Evolutionary conservation across 805 yeast species (phyloP).

Genomic region (Wickerhamiella kazuoi): DNA sequence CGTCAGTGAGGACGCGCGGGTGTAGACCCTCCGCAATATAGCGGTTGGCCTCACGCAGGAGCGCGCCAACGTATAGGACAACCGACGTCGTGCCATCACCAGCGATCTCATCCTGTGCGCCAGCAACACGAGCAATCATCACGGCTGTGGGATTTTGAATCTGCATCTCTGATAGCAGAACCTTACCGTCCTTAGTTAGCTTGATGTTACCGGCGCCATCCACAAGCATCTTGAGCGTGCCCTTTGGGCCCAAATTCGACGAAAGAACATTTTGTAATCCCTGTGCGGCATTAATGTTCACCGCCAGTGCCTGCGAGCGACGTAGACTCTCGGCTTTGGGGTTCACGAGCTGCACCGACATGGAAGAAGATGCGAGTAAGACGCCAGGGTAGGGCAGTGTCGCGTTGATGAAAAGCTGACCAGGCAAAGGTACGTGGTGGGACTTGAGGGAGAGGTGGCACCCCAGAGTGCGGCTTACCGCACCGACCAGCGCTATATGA

Average conservation of each 20-base stretch:
- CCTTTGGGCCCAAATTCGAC: constrained; percentile 90
- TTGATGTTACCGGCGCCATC: constrained; percentile 94
- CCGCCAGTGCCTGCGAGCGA: constrained; percentile 87
- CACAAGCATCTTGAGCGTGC: constrained; percentile 87
- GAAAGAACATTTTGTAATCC: constrained; percentile 87
- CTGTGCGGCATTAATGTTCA: constrained; percentile 89
- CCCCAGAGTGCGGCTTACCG: neutral
- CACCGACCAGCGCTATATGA: neutral
- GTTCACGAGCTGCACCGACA: constrained; percentile 59
- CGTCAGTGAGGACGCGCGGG: constrained; percentile 87
- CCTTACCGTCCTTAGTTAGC: constrained; percentile 94
- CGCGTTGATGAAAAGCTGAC: too few relatives aligned
- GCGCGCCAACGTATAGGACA: constrained; percentile 81
- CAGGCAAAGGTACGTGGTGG: too few relatives aligned
- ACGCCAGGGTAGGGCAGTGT: neutral
- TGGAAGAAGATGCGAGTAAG: constrained; percentile 1
- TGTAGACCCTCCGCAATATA: constrained; percentile 87
- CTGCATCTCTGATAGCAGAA: constrained; percentile 86
- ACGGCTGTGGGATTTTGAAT: constrained; percentile 83
- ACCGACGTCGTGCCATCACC: constrained; percentile 98
- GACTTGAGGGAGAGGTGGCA: too few relatives aligned
- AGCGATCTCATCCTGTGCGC: constrained; percentile 98
- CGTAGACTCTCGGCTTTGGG: constrained; percentile 97
- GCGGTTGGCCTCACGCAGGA: constrained; percentile 86
- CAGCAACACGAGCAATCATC: constrained; percentile 86